Percentiles rank a stretch among this genome's conserved stretches.
These are phyloP conservation scores for Spizellomyces sp. DNA, from an alignment of 192 early-diverging fungal genomes.

Conservation along the genomic window DNA sequence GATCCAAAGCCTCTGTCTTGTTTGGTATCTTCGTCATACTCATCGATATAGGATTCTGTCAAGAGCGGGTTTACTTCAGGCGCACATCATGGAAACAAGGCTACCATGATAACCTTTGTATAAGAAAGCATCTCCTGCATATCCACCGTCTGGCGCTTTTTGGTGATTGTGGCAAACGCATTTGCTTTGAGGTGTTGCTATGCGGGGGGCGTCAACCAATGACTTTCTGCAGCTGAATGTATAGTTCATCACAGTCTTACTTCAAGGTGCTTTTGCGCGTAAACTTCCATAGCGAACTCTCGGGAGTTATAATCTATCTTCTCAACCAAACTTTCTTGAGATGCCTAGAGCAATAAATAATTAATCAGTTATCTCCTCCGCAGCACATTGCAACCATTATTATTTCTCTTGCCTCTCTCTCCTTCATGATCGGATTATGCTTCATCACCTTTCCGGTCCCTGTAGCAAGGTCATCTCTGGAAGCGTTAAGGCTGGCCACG, in stretches of 20 bases:
- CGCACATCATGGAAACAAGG: not conserved
- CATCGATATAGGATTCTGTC: constrained; percentile 13
- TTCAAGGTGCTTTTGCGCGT: constrained; percentile 48
- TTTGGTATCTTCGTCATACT: constrained; percentile 40
- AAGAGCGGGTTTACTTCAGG: not conserved
- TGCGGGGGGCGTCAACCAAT: not conserved
- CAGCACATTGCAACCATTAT: not conserved
- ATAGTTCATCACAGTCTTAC: constrained; percentile 10
- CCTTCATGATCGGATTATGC: constrained; percentile 35
- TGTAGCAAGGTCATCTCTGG: not conserved
- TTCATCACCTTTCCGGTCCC: constrained; percentile 23
- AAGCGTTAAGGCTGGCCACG: not conserved
- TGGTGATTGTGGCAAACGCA: constrained; percentile 30
- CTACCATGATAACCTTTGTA: constrained; percentile 31
- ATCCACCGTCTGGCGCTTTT: constrained; percentile 31
- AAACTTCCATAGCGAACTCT: constrained; percentile 34
- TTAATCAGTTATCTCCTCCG: not conserved
- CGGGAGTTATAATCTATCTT: constrained; percentile 38
- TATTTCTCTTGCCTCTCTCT: constrained; percentile 20
- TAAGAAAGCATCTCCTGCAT: constrained; percentile 42
- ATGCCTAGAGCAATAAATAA: constrained; percentile 19
- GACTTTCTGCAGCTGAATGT: not conserved
- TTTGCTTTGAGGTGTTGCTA: constrained; percentile 29
- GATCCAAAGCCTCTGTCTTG: constrained; percentile 28
- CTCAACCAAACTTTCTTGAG: constrained; percentile 29